A percentile compares a stretch with the other conserved stretches of the same genome.
Evolutionary conservation across 768 basidiomycete species (phyloP).

Genomic region (Boletus eberwhitei): DNA sequence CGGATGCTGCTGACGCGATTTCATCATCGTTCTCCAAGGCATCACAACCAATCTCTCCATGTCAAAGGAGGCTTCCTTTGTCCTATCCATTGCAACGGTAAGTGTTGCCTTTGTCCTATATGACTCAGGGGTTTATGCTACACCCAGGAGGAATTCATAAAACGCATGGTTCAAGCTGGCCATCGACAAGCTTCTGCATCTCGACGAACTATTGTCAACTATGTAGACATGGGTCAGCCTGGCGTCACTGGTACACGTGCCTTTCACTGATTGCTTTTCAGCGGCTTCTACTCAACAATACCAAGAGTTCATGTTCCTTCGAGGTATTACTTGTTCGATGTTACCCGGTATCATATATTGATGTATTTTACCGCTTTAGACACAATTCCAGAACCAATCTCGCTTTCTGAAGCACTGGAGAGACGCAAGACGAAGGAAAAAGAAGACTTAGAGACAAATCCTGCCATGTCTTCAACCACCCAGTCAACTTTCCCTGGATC

Average conservation of each 20-base stretch:
- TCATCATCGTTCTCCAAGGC: constrained; percentile 35
- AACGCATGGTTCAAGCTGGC: constrained; percentile 67
- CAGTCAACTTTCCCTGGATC: constrained; percentile 27
- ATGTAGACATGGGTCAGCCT: constrained; percentile 71
- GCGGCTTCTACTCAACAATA: constrained; percentile 59
- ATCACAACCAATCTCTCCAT: constrained; percentile 60
- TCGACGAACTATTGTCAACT: constrained; percentile 56
- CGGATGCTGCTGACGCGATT: constrained; percentile 14
- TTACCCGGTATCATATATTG: neutral
- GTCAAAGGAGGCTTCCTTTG: constrained; percentile 72
- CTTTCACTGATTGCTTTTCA: constrained; percentile 26
- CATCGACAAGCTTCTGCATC: constrained; percentile 61
- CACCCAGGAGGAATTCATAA: constrained; percentile 80
- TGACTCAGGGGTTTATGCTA: constrained; percentile 12
- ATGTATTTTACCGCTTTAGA: constrained; percentile 39
- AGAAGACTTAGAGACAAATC: constrained; percentile 57
- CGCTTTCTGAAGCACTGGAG: constrained; percentile 57
- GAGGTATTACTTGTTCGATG: constrained; percentile 40
- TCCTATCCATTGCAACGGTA: constrained; percentile 76
- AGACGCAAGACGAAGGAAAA: constrained; percentile 51
- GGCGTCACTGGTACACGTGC: neutral
- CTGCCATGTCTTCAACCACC: constrained; percentile 42
- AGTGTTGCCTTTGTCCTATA: constrained; percentile 14
- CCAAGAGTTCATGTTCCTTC: constrained; percentile 71
- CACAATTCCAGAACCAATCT: constrained; percentile 61